phyloP scores from a whole-genome alignment of 2,329 filamentous ascomycete species.

The Colletotrichum sp. region DNA sequence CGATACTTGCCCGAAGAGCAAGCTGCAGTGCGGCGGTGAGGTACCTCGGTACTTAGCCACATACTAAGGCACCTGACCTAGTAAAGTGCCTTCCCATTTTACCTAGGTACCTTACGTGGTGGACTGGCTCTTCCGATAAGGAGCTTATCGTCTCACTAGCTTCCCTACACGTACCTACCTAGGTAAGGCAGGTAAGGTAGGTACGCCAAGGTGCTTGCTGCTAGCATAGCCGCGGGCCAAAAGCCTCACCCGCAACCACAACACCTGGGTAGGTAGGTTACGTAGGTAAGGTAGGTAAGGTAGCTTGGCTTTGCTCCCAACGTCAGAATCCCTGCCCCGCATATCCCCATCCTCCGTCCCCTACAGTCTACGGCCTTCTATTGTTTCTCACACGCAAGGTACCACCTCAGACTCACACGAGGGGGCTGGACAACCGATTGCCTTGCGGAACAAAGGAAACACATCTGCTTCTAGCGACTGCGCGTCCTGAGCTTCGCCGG shows the following conservation, averaged over 20 bases:
- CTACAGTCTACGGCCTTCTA: neutral
- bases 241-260: constrained; percentile 2
- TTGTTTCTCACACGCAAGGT: neutral
- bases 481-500: neutral
- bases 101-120: neutral
- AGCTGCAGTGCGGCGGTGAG: neutral
- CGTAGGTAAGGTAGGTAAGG: neutral
- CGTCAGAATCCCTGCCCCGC: neutral
- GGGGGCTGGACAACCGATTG: neutral
- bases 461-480: neutral
- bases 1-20: neutral
- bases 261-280: neutral
- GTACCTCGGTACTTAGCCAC: neutral
- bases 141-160: neutral
- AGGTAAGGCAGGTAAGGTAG: neutral
- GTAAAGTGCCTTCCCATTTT: neutral
- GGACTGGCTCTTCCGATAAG: neutral
- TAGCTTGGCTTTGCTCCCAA: neutral
- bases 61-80: neutral
- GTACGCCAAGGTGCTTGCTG: neutral
- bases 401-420: neutral
- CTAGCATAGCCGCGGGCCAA: constrained; percentile 2
- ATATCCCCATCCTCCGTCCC: neutral
- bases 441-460: neutral
- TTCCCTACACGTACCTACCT: neutral